Conservation (phyloP, 164 flowering plant species). For the Houttuynia cordata region DNA sequence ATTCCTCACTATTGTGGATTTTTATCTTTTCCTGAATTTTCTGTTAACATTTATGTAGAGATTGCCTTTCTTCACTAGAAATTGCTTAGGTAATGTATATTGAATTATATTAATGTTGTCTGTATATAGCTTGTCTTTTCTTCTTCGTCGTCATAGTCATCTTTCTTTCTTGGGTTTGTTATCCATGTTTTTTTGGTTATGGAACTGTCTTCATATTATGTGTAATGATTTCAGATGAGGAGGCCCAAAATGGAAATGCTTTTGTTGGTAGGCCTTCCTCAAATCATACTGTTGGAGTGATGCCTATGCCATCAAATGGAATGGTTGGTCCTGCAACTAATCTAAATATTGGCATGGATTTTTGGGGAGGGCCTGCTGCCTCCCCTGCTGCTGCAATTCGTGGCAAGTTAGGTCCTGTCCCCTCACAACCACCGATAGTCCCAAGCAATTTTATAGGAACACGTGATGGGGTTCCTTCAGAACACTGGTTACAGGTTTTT, state of each 20-base stretch:
- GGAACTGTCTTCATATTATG: background rate
- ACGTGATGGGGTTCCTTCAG: conserved; percentile 15
- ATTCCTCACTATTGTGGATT: no score
- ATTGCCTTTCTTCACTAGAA: no score
- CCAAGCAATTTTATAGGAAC: conserved; percentile 10
- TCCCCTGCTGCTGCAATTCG: conserved; percentile 11
- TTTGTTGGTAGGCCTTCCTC: conserved; percentile 9
- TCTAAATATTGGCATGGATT: conserved; percentile 26
- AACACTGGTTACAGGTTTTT: conserved; percentile 21
- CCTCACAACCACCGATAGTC: conserved; percentile 11
- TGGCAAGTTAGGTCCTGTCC: conserved; percentile 14
- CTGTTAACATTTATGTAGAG: no score
- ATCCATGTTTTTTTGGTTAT: no score
- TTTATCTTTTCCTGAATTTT: background rate
- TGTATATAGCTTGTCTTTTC: no score
- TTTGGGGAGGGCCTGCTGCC: conserved; percentile 20
- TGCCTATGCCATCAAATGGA: conserved; percentile 16
- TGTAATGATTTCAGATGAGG: conserved; percentile 11
- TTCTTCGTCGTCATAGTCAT: no score
- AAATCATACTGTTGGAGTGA: conserved; percentile 8
- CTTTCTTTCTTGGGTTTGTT: no score
- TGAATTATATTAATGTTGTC: no score
- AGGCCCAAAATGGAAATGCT: conserved; percentile 16
- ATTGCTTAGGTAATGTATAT: no score
- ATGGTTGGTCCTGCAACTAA: conserved; percentile 21